phyloP scores from a whole-genome alignment of 345 rosid genomes.

The Eucalyptus victrix region DNA sequence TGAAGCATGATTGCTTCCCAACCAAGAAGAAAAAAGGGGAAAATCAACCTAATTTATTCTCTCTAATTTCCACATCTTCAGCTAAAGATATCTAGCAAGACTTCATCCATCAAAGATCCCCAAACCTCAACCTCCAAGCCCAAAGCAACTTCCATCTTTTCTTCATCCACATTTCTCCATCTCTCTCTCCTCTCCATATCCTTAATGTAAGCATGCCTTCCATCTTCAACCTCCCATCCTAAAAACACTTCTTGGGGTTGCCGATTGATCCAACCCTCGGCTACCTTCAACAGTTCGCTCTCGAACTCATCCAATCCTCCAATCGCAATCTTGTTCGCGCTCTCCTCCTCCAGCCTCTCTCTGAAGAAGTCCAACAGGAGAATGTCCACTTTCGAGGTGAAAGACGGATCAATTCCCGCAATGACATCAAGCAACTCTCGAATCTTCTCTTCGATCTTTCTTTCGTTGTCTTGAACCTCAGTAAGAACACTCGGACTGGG shows the following conservation, averaged over 20 bases:
- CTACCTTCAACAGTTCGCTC: constrained; percentile 11
- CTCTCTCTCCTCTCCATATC: constrained; percentile 32
- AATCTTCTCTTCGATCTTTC: background rate
- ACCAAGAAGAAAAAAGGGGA: background rate
- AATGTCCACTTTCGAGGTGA: constrained; percentile 5
- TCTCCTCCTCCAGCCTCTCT: constrained; percentile 15
- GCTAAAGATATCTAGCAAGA: constrained; percentile 16
- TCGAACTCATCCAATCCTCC: background rate
- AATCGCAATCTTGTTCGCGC: background rate
- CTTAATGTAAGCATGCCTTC: constrained; percentile 30
- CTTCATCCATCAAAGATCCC: constrained; percentile 40
- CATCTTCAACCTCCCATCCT: constrained; percentile 49
- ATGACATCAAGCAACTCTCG: constrained; percentile 1
- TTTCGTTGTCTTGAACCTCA: background rate
- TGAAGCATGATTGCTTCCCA: background rate
- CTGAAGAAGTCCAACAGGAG: constrained; percentile 34
- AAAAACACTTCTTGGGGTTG: constrained; percentile 16
- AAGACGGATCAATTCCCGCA: background rate
- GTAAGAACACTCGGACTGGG: background rate
- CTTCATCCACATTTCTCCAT: constrained; percentile 23
- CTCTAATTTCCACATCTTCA: background rate
- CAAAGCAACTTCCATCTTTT: constrained; percentile 12
- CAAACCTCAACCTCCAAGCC: constrained; percentile 38
- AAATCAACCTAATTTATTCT: background rate
- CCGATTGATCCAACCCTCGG: constrained; percentile 50